Evolutionary conservation across 371 early-diverging fungal species (phyloP).

Genomic region (Funneliformis caledonium): DNA sequence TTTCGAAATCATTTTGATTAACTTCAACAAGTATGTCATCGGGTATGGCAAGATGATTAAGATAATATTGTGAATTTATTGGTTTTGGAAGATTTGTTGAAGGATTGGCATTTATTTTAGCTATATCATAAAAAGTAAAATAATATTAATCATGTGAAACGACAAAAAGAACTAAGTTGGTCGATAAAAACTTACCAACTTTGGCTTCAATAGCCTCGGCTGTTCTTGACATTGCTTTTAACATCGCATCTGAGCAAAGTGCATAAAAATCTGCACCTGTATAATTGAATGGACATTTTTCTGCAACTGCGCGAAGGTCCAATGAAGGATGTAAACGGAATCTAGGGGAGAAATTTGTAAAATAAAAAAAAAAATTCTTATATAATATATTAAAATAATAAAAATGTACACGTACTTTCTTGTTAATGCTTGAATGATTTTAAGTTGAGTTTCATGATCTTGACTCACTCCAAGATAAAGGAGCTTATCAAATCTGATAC

Average conservation of each 20-base stretch:
- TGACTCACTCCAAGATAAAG: slow-evolving; percentile 93
- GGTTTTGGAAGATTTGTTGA: slow-evolving; percentile 49
- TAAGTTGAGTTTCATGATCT: slow-evolving; percentile 82
- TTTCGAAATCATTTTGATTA: slow-evolving; percentile 78
- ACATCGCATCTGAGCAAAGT: slow-evolving; percentile 94
- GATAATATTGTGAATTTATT: slow-evolving; percentile 81
- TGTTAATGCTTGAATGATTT: slow-evolving; percentile 90
- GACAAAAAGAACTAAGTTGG: neutral
- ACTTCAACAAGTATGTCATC: slow-evolving; percentile 79
- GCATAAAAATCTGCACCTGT: slow-evolving; percentile 99
- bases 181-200: slow-evolving; percentile 49
- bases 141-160: neutral
- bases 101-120: slow-evolving; percentile 43
- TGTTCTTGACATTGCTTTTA: slow-evolving; percentile 92
- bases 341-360: slow-evolving; percentile 44
- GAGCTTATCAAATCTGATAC: slow-evolving; percentile 88
- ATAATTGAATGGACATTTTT: slow-evolving; percentile 85
- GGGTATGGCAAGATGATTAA: slow-evolving; percentile 74
- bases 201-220: slow-evolving; percentile 79
- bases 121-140: slow-evolving; percentile 10
- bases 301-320: slow-evolving; percentile 76
- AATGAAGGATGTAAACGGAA: slow-evolving; percentile 83
- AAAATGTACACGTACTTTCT: slow-evolving; percentile 73
- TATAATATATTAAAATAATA: neutral
- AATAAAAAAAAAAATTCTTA: neutral